Base-by-base conservation (phyloP, 768 basidiomycete genomes). In the Hygrocybe coccinea region DNA sequence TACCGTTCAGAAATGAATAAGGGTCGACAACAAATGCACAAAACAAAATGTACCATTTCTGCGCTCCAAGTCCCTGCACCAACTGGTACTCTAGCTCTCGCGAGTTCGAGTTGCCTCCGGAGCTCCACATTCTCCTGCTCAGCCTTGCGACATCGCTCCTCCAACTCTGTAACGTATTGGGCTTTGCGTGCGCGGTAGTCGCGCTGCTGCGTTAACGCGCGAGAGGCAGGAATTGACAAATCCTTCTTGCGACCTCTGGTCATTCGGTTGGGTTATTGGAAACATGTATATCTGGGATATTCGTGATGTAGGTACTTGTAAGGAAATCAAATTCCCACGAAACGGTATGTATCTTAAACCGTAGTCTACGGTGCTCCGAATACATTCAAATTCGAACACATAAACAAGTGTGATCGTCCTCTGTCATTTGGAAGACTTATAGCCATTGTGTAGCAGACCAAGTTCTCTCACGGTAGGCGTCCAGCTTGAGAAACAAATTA, bases 161-260 rank as follows among this genome's bases (percentile, higher is more conserved):
- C 83, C 39, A 86, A 75, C 43, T 79, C 79, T 4, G 76, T 67
- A 47, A 85, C 65, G 67, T 84, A 81, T 53, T 74, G 74, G 4
- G 81, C 79, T 62, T 80, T 81, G 50, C 83, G 75, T 6, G 82
- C 83, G 17, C 84, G 79, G 63, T 84, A 86, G 67, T 83, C 83
- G 10, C 84, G 77, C 64, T 86, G 84, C 60, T 83, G 81, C 46
- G 79, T 73, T 25, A 86, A 75, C 39, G 81, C 77, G 25, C 83
- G 77, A 19, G 80, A 77, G 2, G 81, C 76, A 22, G 83, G 81
- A 50, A 81, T 83, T 21, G 81, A 79, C 36, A 79, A 68, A 69
- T 86, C 82, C 67, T 82, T 84, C 69, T 84, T 83, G 61, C 84
- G 80, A 41, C 84, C 84, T 67, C 84, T 74, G 50, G 83, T 79